A percentile compares a stretch with the other conserved stretches of the same genome.
Conservation (phyloP, 352 stramenopile genomes). For the Phytophthora sansomeana region DNA sequence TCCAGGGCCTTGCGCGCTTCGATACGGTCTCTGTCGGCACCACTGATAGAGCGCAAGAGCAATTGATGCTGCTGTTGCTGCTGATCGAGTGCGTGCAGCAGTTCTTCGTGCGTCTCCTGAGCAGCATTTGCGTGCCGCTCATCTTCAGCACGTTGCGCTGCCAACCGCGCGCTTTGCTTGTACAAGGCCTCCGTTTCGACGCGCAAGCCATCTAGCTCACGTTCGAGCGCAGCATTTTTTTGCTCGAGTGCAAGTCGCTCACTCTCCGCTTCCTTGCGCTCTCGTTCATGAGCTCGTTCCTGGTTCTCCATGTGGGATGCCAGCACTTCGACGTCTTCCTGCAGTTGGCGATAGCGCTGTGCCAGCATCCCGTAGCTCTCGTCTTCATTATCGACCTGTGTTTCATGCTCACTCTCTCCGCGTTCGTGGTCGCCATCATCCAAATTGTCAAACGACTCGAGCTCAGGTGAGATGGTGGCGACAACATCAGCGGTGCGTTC, state of each 20-base stretch:
- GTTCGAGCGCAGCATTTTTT: slow-evolving; percentile 35
- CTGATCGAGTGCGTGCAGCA: slow-evolving; percentile 48
- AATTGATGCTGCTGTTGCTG: slow-evolving; percentile 53
- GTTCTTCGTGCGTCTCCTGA: slow-evolving; percentile 58
- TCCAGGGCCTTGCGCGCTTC: slow-evolving; percentile 50
- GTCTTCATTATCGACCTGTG: slow-evolving; percentile 15
- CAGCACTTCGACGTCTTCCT: slow-evolving; percentile 65
- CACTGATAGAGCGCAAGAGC: slow-evolving; percentile 34
- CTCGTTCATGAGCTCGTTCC: slow-evolving; percentile 31
- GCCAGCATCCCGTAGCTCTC: slow-evolving; percentile 18
- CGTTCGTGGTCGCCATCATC: slow-evolving; percentile 22
- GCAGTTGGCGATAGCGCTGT: slow-evolving; percentile 48
- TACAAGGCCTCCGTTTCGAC: slow-evolving; percentile 61
- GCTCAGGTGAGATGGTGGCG: slow-evolving; percentile 17
- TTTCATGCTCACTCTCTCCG: slow-evolving; percentile 23
- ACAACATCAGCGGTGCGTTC: neutral
- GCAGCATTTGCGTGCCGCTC: slow-evolving; percentile 26
- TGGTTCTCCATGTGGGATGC: slow-evolving; percentile 62
- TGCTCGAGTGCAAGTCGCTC: slow-evolving; percentile 22
- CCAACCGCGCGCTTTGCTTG: slow-evolving; percentile 38
- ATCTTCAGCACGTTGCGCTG: slow-evolving; percentile 35
- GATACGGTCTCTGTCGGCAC: slow-evolving; percentile 40
- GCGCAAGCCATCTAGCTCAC: slow-evolving; percentile 44
- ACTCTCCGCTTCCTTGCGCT: slow-evolving; percentile 37
- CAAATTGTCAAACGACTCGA: slow-evolving; percentile 14